Conservation (phyloP, 2,329 filamentous ascomycete genomes). For the Blastomyces gilchristii region DNA sequence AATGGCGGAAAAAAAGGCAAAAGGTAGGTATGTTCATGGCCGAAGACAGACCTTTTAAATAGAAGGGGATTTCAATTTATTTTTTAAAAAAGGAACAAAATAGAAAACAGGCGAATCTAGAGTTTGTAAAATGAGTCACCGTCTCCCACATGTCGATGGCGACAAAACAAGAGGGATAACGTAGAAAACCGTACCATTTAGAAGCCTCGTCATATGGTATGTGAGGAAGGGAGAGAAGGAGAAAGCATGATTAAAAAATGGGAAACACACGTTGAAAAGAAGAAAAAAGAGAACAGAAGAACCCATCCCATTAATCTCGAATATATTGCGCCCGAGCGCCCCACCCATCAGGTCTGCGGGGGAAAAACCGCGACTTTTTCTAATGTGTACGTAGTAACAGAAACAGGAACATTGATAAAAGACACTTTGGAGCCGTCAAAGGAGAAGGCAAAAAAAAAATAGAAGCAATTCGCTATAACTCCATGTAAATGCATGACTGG, state of each 20-base stretch:
- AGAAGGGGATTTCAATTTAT: background rate
- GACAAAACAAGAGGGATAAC: background rate
- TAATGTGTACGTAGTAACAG: conserved; percentile 3
- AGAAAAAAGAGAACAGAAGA: conserved; percentile 6
- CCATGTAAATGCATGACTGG: conserved; percentile 35
- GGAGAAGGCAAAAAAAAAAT: background rate
- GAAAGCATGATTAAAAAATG: too few relatives aligned
- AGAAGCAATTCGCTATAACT: conserved; percentile 34
- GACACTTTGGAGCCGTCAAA: background rate
- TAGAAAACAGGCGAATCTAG: background rate
- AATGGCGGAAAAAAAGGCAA: too few relatives aligned
- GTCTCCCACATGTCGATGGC: background rate
- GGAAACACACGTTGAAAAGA: background rate
- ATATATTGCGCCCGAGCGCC: conserved; percentile 10
- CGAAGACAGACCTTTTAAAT: too few relatives aligned
- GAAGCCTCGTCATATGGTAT: too few relatives aligned
- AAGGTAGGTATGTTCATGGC: too few relatives aligned
- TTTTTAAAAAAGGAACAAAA: background rate
- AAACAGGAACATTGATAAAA: background rate
- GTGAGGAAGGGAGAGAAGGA: background rate
- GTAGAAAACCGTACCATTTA: background rate
- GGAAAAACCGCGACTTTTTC: conserved; percentile 7
- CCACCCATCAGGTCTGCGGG: conserved; percentile 4
- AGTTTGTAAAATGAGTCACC: background rate
- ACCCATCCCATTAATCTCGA: background rate